Conservation (phyloP, 2,329 filamentous ascomycete species). For the Ophiostoma ulmi region DNA sequence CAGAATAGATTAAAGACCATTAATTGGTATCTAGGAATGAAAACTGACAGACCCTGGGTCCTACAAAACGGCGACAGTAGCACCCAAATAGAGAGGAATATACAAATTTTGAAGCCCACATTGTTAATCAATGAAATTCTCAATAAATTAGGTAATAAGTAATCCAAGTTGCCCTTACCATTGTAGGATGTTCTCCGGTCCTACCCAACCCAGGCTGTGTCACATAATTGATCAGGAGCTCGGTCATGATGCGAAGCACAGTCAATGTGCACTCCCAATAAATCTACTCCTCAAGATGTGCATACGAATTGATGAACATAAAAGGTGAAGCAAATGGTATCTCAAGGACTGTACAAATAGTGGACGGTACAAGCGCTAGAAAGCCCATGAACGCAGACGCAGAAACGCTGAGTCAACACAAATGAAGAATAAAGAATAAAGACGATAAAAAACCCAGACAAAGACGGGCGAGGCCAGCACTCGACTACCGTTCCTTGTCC, state of each 20-base stretch:
- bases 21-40: not conserved
- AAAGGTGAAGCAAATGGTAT: not conserved
- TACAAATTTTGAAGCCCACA: not conserved
- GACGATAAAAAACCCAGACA: not conserved
- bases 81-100: not conserved
- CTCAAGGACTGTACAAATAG: not conserved
- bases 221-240: not conserved
- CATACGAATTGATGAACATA: not conserved
- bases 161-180: not conserved
- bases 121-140: not conserved
- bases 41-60: not conserved
- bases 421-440: not conserved
- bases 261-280: not conserved
- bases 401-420: not conserved
- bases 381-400: not conserved
- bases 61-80: not conserved
- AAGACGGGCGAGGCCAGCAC: not conserved
- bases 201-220: not conserved
- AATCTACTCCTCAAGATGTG: not conserved
- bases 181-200: not conserved
- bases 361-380: not conserved
- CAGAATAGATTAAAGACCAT: not conserved
- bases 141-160: not conserved
- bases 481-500: not conserved
- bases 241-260: not conserved